Evolutionary conservation across 805 yeast genomes (phyloP).

Genomic region (Kodamaea hsintzibuensis): DNA sequence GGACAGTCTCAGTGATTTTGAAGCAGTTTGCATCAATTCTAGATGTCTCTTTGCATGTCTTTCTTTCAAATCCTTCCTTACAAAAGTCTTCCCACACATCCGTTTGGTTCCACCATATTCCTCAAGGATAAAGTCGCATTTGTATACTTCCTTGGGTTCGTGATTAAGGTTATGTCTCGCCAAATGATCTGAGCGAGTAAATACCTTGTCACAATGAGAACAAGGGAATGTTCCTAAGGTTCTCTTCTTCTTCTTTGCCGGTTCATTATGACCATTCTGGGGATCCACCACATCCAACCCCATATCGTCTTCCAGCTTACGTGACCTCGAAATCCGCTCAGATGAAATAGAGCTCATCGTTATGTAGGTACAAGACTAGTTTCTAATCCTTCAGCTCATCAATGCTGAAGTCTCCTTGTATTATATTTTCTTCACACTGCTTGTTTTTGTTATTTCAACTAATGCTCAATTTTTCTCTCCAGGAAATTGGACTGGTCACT

Average conservation of each 20-base stretch:
- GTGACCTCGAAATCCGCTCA: neutral
- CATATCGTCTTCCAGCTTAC: neutral
- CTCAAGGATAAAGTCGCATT: constrained; percentile 53
- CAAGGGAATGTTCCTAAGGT: constrained; percentile 35
- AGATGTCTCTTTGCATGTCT: constrained; percentile 37
- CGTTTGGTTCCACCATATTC: constrained; percentile 39
- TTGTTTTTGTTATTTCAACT: neutral
- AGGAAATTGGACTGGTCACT: neutral
- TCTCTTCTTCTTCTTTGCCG: constrained; percentile 23
- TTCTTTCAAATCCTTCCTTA: constrained; percentile 56
- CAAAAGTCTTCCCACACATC: constrained; percentile 61
- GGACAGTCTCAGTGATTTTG: neutral
- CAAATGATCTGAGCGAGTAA: constrained; percentile 63
- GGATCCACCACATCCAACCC: neutral
- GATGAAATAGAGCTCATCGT: neutral
- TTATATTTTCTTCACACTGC: neutral
- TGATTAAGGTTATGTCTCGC: constrained; percentile 67
- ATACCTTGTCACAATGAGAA: constrained; percentile 51
- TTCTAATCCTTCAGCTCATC: neutral
- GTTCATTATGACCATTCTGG: neutral
- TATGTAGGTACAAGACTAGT: neutral
- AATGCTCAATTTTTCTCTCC: neutral
- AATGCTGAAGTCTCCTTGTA: neutral
- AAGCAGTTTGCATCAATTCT: constrained; percentile 8
- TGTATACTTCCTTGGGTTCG: constrained; percentile 51